Evolutionary conservation across 192 early-diverging fungal genomes (phyloP), one percentile per base, ranked within the genome.

Genomic region (Phycomyces nitens): DNA sequence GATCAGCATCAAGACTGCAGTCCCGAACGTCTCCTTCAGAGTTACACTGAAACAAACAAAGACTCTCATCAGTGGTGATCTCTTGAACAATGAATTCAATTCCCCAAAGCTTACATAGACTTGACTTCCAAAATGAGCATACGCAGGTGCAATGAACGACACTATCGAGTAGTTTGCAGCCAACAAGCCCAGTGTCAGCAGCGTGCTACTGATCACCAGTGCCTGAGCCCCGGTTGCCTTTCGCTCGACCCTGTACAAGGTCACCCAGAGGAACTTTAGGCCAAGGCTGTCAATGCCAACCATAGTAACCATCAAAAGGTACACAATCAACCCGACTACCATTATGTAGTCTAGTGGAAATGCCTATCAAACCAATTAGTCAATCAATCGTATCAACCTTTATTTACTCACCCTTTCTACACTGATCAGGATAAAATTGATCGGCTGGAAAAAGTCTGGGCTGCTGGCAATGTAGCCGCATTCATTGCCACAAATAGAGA

Each of bases 111-210:
- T 76, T 70, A 82, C 81, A 51, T 79, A 85, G 58, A 70, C 61
- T 58, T 85, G 84, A 34, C 72, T 78, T 34, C 84, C 84, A 74
- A 80, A 85, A 65, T 79, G 77, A 24, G 82, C 58, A 65, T 85
- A 85, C 7, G 75, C 76, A 15, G 84, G 84, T 20, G 80, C 78
- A 24, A 85, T 76, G 14, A 81, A 71, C 59, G 75, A 78, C 38
- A 77, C 77, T 51, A 85, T 42, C 8, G 77, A 73, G 41, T 78
- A 83, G 38, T 75, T 73, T 11, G 83, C 68, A 6, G 76, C 84
- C 21, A 79, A 64, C 18, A 83, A 56, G 47, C 76, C 74, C 22
- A 85, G 60, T 64, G 76, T 82, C 27, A 80, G 34, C 5, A 83
- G 22, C 58, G 73, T 75, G 39, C 72, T 70, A 15, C 70, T 73